These are phyloP conservation scores for Phialocephala subalpina DNA, from an alignment of 2,329 filamentous ascomycete genomes.

Conservation along the genomic window DNA sequence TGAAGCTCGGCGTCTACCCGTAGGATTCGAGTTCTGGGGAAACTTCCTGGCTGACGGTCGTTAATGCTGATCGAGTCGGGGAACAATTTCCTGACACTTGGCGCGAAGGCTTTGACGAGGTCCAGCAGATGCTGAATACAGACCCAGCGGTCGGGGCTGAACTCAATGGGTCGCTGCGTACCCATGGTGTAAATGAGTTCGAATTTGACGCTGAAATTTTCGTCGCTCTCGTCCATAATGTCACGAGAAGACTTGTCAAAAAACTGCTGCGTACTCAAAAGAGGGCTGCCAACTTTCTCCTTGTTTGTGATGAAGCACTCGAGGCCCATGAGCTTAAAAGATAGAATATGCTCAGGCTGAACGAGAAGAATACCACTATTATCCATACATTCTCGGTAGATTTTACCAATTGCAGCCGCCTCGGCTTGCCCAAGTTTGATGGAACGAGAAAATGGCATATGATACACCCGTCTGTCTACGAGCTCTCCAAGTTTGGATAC, in stretches of 20 bases:
- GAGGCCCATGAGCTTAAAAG: conserved; percentile 67
- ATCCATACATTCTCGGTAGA: conserved; percentile 55
- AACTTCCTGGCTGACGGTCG: conserved; percentile 48
- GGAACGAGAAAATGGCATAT: conserved; percentile 66
- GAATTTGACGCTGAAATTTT: conserved; percentile 67
- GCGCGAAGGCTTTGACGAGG: conserved; percentile 45
- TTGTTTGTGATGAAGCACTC: conserved; percentile 52
- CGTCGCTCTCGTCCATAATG: conserved; percentile 72
- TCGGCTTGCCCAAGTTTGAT: conserved; percentile 43
- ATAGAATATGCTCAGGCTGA: conserved; percentile 71
- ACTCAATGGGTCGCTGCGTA: conserved; percentile 56
- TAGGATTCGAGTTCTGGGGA: conserved; percentile 56
- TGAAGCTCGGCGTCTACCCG: conserved; percentile 5
- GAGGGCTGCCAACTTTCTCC: conserved; percentile 39
- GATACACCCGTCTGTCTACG: conserved; percentile 59
- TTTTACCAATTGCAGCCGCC: conserved; percentile 42
- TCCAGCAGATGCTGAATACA: conserved; percentile 61
- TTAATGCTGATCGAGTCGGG: conserved; percentile 45
- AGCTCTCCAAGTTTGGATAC: conserved; percentile 62
- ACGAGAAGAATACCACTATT: conserved; percentile 63
- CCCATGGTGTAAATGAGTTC: conserved; percentile 72
- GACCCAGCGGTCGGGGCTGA: conserved; percentile 63
- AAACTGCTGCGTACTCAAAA: conserved; percentile 54
- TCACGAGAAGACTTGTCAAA: conserved; percentile 57
- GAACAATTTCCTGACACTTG: conserved; percentile 41